These are phyloP conservation scores for Phytophthora pluvialis DNA, from an alignment of 352 stramenopile genomes.

Conservation along the genomic window DNA sequence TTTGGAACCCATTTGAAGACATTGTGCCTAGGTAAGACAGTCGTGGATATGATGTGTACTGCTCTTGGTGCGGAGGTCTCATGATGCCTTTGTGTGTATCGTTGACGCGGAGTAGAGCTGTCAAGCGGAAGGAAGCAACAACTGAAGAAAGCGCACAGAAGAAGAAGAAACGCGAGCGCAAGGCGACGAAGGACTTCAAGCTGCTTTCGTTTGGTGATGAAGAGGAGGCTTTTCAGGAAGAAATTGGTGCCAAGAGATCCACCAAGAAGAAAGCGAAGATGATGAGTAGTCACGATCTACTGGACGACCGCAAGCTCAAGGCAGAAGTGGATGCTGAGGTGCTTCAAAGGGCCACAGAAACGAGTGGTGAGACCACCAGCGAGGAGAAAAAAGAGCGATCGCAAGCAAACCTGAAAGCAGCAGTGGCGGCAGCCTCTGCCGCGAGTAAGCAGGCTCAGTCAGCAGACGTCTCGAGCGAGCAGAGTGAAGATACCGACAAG, in stretches of 20 bases:
- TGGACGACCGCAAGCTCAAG: conserved; percentile 71
- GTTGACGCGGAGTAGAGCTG: conserved; percentile 25
- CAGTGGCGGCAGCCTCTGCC: conserved; percentile 41
- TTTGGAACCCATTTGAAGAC: conserved; percentile 96
- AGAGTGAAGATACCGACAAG: conserved; percentile 31
- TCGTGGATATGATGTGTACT: not conserved
- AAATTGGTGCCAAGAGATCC: conserved; percentile 42
- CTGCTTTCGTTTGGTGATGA: conserved; percentile 96
- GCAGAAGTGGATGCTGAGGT: conserved; percentile 64
- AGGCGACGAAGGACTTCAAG: conserved; percentile 94
- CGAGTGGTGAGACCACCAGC: conserved; percentile 10
- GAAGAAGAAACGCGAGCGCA: conserved; percentile 87
- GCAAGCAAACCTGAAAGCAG: conserved; percentile 48
- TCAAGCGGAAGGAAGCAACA: conserved; percentile 32
- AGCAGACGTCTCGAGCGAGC: conserved; percentile 10
- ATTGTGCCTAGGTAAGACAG: conserved; percentile 82
- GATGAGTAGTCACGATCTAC: conserved; percentile 78
- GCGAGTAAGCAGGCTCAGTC: conserved; percentile 1
- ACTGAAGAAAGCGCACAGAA: conserved; percentile 44
- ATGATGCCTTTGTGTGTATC: conserved; percentile 1
- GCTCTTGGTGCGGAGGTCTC: not conserved
- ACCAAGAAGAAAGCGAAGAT: conserved; percentile 73
- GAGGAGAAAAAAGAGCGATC: conserved; percentile 50
- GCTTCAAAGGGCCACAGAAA: conserved; percentile 58
- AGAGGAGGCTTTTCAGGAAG: conserved; percentile 70